Conservation (phyloP, 2,329 filamentous ascomycete species). For the Chaetothyriales sp. region DNA sequence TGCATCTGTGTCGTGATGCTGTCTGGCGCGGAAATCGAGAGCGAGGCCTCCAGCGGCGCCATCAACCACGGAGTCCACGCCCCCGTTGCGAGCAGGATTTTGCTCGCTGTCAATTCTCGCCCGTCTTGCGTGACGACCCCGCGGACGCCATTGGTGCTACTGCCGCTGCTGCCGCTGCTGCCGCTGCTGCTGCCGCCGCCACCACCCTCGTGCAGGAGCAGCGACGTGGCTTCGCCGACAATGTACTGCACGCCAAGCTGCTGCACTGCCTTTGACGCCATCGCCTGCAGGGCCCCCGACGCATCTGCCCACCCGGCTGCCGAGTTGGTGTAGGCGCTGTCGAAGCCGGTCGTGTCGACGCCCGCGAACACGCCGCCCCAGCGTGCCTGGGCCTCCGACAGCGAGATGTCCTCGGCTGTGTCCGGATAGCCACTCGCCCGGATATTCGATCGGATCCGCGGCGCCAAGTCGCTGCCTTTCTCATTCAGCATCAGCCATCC, state of each 20-base stretch:
- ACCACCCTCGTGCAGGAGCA: slow-evolving; percentile 23
- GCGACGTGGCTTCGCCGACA: slow-evolving; percentile 30
- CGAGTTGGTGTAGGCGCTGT: slow-evolving; percentile 36
- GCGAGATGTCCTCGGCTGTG: slow-evolving; percentile 30
- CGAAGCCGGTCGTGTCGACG: slow-evolving; percentile 26
- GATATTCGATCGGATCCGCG: slow-evolving; percentile 43
- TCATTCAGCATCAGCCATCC: slow-evolving; percentile 47
- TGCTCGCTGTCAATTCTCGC: slow-evolving; percentile 35
- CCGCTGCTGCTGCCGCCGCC: neutral
- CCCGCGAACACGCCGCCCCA: slow-evolving; percentile 30
- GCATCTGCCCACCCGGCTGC: slow-evolving; percentile 43
- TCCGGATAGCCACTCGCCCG: slow-evolving; percentile 30
- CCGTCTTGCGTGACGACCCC: slow-evolving; percentile 36
- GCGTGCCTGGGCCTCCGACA: slow-evolving; percentile 26
- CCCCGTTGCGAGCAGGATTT: slow-evolving; percentile 42
- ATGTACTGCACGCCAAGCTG: slow-evolving; percentile 32
- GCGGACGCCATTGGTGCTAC: neutral
- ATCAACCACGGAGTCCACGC: slow-evolving; percentile 44
- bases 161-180: too few species aligned
- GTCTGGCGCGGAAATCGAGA: slow-evolving; percentile 33
- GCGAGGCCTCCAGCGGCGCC: slow-evolving; percentile 34
- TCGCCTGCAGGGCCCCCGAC: slow-evolving; percentile 30
- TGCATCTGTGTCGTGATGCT: slow-evolving; percentile 40
- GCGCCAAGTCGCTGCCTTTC: slow-evolving; percentile 33
- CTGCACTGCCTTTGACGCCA: slow-evolving; percentile 32